These are phyloP conservation scores for Pyrenochaeta sp. DNA, from an alignment of 2,329 filamentous ascomycete species.

Conservation along the genomic window DNA sequence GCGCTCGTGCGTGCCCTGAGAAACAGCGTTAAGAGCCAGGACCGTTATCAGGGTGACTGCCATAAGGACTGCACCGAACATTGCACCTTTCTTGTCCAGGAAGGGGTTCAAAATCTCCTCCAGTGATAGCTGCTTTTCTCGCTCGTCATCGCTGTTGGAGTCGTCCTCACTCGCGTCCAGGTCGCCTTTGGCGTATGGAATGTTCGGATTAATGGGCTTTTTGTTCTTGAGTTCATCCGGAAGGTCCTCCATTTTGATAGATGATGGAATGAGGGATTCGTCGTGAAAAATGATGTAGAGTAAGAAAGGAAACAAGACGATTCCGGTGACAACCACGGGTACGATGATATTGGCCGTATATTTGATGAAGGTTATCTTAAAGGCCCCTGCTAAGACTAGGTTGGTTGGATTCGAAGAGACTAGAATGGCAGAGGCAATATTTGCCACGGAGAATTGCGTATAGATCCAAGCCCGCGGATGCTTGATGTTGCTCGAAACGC, in stretches of 20 bases:
- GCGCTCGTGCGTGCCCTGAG: constrained; percentile 57
- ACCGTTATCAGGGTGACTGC: constrained; percentile 71
- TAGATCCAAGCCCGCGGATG: constrained; percentile 78
- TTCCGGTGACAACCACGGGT: constrained; percentile 71
- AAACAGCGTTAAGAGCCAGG: constrained; percentile 70
- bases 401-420: constrained; percentile 83
- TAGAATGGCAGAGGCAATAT: constrained; percentile 77
- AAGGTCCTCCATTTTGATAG: constrained; percentile 74
- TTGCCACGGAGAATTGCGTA: constrained; percentile 75
- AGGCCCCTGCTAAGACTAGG: constrained; percentile 76
- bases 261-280: constrained; percentile 68
- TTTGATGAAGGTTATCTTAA: constrained; percentile 73
- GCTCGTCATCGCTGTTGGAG: constrained; percentile 57
- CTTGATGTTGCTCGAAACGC: constrained; percentile 75
- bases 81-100: constrained; percentile 71
- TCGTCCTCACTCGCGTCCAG: constrained; percentile 61
- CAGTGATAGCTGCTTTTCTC: constrained; percentile 64
- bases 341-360: constrained; percentile 83
- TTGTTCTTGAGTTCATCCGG: constrained; percentile 64
- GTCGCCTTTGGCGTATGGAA: constrained; percentile 68
- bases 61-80: constrained; percentile 72
- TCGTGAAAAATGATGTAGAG: constrained; percentile 74
- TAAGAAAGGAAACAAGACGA: constrained; percentile 74
- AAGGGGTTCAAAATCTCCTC: constrained; percentile 81
- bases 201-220: constrained; percentile 75